Percentiles rank a stretch among this genome's conserved stretches.
phyloP scores from a whole-genome alignment of 371 early-diverging fungal genomes.

The Mortierella sp. region DNA sequence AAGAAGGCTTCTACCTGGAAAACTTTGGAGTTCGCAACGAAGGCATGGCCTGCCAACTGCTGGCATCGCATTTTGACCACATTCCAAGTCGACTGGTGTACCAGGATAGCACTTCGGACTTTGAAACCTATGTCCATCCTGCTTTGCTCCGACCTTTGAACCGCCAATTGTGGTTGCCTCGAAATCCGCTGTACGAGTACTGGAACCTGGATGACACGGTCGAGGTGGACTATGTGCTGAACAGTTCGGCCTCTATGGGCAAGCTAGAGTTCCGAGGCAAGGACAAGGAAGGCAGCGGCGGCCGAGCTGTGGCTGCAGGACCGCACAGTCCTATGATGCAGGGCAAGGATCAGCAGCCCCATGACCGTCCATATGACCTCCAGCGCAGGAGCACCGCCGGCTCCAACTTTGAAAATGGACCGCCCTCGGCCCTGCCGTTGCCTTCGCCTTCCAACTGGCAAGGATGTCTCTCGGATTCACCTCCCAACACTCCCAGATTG shows the following conservation, averaged over 20 bases:
- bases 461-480: conserved; percentile 42
- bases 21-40: conserved; percentile 5
- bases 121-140: conserved; percentile 57
- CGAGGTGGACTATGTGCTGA: conserved; percentile 47
- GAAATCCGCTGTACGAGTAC: conserved; percentile 47
- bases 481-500: conserved; percentile 2
- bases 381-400: conserved; percentile 22
- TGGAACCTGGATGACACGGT: conserved; percentile 52
- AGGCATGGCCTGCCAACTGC: conserved; percentile 4
- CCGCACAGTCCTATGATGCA: not conserved
- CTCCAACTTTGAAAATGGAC: conserved; percentile 18
- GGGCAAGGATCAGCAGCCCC: not conserved
- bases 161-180: conserved; percentile 56
- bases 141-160: conserved; percentile 54
- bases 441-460: conserved; percentile 36
- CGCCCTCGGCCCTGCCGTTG: not conserved
- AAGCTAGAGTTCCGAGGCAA: conserved; percentile 18
- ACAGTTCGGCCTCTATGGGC: conserved; percentile 23
- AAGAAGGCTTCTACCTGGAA: not conserved
- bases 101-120: conserved; percentile 48
- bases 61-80: conserved; percentile 45
- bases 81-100: conserved; percentile 21
- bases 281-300: conserved; percentile 4
- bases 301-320: conserved; percentile 22
- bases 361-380: not conserved